Conservation (phyloP, 106 monocot genomes). For the Vanilla planifolia region DNA sequence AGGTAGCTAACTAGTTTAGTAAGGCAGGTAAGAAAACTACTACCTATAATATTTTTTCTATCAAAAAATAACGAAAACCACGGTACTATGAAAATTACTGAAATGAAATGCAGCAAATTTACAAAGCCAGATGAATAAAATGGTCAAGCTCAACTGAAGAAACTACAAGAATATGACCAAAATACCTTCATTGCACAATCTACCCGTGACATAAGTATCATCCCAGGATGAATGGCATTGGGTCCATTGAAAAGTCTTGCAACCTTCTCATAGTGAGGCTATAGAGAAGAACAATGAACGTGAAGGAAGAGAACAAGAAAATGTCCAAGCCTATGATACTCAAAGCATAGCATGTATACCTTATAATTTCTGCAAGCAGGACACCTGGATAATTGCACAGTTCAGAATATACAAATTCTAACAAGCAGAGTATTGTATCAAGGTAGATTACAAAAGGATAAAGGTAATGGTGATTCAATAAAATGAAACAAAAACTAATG, state of each 20-base stretch:
- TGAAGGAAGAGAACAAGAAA: constrained; percentile 5
- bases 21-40: too few relatives aligned
- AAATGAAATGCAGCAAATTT: not conserved
- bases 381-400: constrained; percentile 43
- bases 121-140: not conserved
- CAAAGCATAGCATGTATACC: constrained; percentile 36
- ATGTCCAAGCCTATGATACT: not conserved
- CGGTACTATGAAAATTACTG: not conserved
- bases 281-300: constrained; percentile 14
- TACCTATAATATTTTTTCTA: too few relatives aligned
- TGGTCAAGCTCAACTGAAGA: not conserved
- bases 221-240: constrained; percentile 88
- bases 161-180: not conserved
- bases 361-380: constrained; percentile 99
- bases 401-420: not conserved
- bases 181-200: constrained; percentile 91
- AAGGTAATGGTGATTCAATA: not conserved
- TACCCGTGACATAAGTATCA: constrained; percentile 74
- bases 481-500: not conserved
- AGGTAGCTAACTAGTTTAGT: too few relatives aligned
- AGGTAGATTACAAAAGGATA: not conserved
- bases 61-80: too few relatives aligned
- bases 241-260: constrained; percentile 93
- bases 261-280: constrained; percentile 98
- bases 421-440: not conserved